Percentiles rank a stretch among this genome's conserved stretches.
Evolutionary conservation across 169 alveolate genomes (phyloP).

Genomic region (Miamiensis avidus): DNA sequence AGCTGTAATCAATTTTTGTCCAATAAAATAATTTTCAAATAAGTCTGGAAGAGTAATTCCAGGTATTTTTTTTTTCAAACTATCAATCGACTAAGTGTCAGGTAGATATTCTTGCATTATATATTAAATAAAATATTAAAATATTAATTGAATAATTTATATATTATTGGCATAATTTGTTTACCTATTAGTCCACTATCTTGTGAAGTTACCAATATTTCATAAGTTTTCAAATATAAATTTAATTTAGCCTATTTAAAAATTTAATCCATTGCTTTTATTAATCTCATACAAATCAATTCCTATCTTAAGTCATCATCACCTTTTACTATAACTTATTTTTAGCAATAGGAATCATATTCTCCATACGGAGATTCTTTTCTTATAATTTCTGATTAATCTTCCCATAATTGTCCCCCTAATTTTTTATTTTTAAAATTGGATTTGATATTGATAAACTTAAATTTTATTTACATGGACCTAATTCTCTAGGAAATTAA

Average conservation of each 20-base stretch:
- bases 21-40: conserved; percentile 51
- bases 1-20: conserved; percentile 60
- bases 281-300: conserved; percentile 59
- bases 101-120: conserved; percentile 52
- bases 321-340: conserved; percentile 52
- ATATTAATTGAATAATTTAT: no score
- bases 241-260: conserved; percentile 48
- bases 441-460: no score
- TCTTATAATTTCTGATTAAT: conserved; percentile 13
- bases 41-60: conserved; percentile 28
- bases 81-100: conserved; percentile 64
- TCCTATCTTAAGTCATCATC: conserved; percentile 76
- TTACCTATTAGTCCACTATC: conserved; percentile 64
- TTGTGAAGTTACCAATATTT: conserved; percentile 71
- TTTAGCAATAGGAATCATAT: conserved; percentile 43
- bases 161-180: not conserved
- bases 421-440: no score
- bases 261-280: conserved; percentile 45
- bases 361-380: conserved; percentile 23
- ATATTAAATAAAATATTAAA: not conserved
- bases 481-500: not conserved
- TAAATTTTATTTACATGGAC: not conserved
- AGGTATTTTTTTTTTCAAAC: conserved; percentile 63
- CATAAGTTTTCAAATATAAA: conserved; percentile 73
- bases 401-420: conserved; percentile 50